Base-by-base conservation (phyloP, 2,329 filamentous ascomycete species). In the Fusarium siculi region DNA sequence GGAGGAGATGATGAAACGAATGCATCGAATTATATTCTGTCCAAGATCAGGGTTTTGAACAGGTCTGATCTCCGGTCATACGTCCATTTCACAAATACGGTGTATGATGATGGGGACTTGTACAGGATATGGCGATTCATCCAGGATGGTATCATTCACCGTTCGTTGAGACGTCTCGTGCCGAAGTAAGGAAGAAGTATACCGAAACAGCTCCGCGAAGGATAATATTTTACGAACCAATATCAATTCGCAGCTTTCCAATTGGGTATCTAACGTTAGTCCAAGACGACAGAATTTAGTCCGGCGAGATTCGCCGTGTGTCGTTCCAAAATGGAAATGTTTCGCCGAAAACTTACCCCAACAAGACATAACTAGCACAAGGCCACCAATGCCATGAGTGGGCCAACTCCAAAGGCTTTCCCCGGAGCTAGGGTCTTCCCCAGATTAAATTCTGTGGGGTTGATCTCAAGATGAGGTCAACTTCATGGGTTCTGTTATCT, bases 1-100 rank as follows among this genome's bases (percentile, higher is more conserved):
- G 49, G 49, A 25, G n/a, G 32, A 10, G 18, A 52, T 5, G 32
- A 36, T 25, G 8, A 18, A 4, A 7, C 0, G 2, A 19, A 6
- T 7, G 32, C 32, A 5, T 18, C 3, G 3, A 19, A 8, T 0
- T 52, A 52, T 7, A 9, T 36, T 34, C 4, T 19, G 5, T 25
- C 30, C 3, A 34, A 18, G 32, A 15, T 52, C 8, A 4, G 4
- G 2, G 5, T 0, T 2, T 36, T 25, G 11, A 15, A 36, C n/a
- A 5, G n/a, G 16, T 4, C 32, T 25, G 3, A 11, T 9, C n/a
- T 8, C n/a, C 16, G 2, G 3, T 2, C 14, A 3, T 14, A 36
- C 10, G 0, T 0, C 6, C n/a, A 7, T 15, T 21, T 16, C 21
- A 25, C 10, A 25, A 5, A 34, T 9, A 5, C 5, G 1, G 16